A percentile compares a stretch with the other conserved stretches of the same genome.
These are phyloP conservation scores for Rosa chinensis DNA, from an alignment of 306 rosid species.

Conservation along the genomic window DNA sequence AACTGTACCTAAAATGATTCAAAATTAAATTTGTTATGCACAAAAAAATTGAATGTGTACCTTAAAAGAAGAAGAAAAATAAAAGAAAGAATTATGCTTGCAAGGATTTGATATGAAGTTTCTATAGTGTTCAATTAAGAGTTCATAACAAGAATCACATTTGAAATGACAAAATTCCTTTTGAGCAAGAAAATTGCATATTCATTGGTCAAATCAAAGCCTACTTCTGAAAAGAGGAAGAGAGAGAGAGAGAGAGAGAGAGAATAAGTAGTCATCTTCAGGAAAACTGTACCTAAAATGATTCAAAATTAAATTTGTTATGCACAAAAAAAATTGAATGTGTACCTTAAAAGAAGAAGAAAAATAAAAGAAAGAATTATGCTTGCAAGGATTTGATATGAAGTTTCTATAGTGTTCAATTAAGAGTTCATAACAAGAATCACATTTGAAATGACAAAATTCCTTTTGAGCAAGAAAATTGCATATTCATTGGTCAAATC, in stretches of 20 bases:
- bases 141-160: conserved; percentile 7
- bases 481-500: conserved; percentile 2
- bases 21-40: conserved; percentile 6
- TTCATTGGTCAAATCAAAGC: conserved; percentile 8
- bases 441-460: conserved; percentile 14
- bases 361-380: neutral
- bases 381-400: neutral
- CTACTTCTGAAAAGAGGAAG: neutral
- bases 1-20: neutral
- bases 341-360: neutral
- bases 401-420: conserved; percentile 9
- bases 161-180: conserved; percentile 14
- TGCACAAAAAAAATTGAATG: neutral
- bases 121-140: conserved; percentile 11
- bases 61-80: neutral
- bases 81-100: neutral
- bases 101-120: neutral
- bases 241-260: neutral
- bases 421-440: conserved; percentile 11
- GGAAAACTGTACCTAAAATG: neutral
- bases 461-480: conserved; percentile 2
- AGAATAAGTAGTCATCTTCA: neutral
- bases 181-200: conserved; percentile 8
- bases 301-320: conserved; percentile 13
- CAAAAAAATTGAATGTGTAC: neutral